phyloP scores from a whole-genome alignment of 2,329 filamentous ascomycete genomes.

The Cyphellophora attinorum region DNA sequence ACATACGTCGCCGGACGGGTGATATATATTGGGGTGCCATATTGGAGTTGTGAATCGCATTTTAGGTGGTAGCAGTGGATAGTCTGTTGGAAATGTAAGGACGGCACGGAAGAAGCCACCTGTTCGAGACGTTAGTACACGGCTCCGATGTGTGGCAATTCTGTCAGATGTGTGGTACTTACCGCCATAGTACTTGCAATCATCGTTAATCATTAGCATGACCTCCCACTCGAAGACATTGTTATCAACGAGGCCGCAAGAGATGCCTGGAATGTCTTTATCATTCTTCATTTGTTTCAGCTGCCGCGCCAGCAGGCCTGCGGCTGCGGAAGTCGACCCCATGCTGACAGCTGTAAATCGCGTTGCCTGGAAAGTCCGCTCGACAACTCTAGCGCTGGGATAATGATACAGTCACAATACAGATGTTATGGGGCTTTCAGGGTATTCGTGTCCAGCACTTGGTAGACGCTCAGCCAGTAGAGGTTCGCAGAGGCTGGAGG shows the following conservation, averaged over 20 bases:
- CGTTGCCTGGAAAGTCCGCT: too few relatives aligned
- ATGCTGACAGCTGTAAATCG: constrained; percentile 6
- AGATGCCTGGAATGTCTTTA: constrained; percentile 89
- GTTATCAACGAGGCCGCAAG: constrained; percentile 75
- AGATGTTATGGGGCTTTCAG: too few relatives aligned
- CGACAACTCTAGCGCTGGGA: too few relatives aligned
- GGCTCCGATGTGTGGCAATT: too few relatives aligned
- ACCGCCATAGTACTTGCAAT: constrained; percentile 91
- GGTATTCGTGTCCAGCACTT: too few relatives aligned
- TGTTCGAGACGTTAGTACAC: too few relatives aligned
- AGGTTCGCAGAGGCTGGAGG: too few relatives aligned
- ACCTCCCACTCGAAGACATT: constrained; percentile 98
- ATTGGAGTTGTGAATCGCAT: constrained; percentile 79
- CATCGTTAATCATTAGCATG: constrained; percentile 95
- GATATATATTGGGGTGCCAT: constrained; percentile 87
- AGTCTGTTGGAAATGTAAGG: constrained; percentile 73
- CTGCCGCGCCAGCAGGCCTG: constrained; percentile 68
- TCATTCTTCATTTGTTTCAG: constrained; percentile 89
- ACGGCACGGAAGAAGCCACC: constrained; percentile 87
- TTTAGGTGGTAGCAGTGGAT: constrained; percentile 78
- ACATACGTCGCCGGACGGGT: constrained; percentile 77
- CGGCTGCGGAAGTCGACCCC: constrained; percentile 48
- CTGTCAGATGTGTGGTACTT: constrained; percentile 26
- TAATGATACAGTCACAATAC: too few relatives aligned
- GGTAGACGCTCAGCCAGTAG: too few relatives aligned